Conservation (phyloP, 2,329 filamentous ascomycete species). For the Berkeleyomyces rouxiae region DNA sequence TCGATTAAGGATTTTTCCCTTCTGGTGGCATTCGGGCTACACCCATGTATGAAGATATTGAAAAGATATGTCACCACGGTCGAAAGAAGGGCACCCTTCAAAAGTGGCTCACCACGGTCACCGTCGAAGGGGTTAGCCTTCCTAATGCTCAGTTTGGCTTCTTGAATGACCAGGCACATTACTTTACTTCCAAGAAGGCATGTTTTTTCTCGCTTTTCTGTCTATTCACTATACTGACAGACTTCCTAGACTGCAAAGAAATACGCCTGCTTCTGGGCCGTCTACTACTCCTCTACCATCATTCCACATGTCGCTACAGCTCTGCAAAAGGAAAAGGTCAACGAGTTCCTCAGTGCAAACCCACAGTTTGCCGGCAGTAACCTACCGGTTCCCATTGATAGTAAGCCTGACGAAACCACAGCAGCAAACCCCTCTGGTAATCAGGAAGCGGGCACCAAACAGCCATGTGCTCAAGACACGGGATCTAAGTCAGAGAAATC, state of each 20-base stretch:
- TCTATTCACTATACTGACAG: not conserved
- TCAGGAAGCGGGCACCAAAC: not conserved
- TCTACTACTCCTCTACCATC: conserved; percentile 20
- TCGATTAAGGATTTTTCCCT: not conserved
- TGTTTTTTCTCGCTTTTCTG: not conserved
- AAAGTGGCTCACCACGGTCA: not conserved
- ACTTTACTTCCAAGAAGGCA: conserved; percentile 32
- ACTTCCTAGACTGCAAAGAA: conserved; percentile 29
- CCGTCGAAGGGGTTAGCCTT: conserved; percentile 13
- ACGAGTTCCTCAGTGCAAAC: not conserved
- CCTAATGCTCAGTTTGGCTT: conserved; percentile 23
- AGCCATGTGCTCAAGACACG: not conserved
- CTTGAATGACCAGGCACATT: conserved; percentile 18
- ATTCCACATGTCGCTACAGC: not conserved
- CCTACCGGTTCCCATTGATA: not conserved
- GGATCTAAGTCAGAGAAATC: not conserved
- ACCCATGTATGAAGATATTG: not conserved
- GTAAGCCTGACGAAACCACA: not conserved
- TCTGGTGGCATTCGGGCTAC: not conserved
- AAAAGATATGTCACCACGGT: not conserved
- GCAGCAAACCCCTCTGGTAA: not conserved
- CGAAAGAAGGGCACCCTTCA: not conserved
- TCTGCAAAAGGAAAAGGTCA: not conserved
- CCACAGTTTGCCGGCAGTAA: not conserved
- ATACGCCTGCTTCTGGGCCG: conserved; percentile 33